Conservation (phyloP, 257 asterid genomes). For the Euphrasia confusa region DNA sequence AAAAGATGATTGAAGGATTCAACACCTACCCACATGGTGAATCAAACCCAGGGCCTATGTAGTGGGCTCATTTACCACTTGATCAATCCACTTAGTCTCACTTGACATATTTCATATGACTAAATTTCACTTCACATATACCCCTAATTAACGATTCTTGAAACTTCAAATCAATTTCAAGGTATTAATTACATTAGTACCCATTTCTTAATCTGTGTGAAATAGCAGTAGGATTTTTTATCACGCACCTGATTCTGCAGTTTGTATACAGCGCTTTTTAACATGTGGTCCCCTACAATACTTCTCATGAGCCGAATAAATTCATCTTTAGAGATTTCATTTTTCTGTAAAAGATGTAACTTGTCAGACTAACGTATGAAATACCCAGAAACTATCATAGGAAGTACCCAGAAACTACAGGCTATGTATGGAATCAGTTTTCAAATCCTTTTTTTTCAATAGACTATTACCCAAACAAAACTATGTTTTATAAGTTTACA, state of each 20-base stretch:
- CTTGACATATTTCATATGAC: too few species aligned
- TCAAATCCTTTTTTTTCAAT: neutral
- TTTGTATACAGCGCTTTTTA: conserved; percentile 80
- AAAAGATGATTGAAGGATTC: too few species aligned
- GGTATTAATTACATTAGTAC: too few species aligned
- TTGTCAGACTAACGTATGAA: conserved; percentile 6
- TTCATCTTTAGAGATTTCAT: conserved; percentile 76
- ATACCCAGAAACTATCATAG: neutral
- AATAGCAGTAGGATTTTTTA: conserved; percentile 15
- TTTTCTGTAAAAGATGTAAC: conserved; percentile 49
- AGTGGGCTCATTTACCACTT: too few species aligned
- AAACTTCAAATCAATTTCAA: too few species aligned
- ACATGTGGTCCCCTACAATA: conserved; percentile 91
- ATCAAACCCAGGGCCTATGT: too few species aligned
- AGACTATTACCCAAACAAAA: too few species aligned
- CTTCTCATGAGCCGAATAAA: conserved; percentile 82
- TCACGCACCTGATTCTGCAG: conserved; percentile 66
- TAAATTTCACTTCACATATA: too few species aligned
- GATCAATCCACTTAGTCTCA: too few species aligned
- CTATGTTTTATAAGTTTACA: too few species aligned
- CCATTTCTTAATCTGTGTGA: neutral
- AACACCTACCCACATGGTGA: too few species aligned
- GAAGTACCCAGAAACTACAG: neutral
- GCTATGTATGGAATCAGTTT: neutral
- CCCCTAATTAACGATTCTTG: too few species aligned